Evolutionary conservation across 306 rosid genomes (phyloP).

Genomic region (Canavalia gladiata): DNA sequence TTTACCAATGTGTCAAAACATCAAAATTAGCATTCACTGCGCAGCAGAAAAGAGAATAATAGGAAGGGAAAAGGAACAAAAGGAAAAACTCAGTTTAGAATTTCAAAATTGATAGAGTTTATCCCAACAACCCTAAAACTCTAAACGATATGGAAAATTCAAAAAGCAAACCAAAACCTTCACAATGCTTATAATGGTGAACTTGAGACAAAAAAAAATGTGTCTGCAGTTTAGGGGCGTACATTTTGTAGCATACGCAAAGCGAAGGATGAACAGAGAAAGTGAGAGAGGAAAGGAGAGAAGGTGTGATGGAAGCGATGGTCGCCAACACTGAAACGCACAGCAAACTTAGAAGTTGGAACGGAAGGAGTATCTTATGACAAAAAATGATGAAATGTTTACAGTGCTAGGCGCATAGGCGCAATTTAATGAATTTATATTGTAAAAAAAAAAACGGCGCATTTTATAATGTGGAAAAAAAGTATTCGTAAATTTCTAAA

Average conservation of each 20-base stretch:
- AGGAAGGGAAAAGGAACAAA: background rate
- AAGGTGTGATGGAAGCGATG: background rate
- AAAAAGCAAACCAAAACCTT: background rate
- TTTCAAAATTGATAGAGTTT: conserved; percentile 8
- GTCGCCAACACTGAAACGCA: background rate
- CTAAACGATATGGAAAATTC: background rate
- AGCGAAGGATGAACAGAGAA: background rate
- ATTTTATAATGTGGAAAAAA: no score
- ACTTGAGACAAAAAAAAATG: background rate
- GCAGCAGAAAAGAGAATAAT: background rate
- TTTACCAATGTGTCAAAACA: conserved; percentile 18
- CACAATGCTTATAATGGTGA: background rate
- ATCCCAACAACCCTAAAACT: conserved; percentile 10
- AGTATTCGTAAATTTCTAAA: no score
- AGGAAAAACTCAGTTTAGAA: conserved; percentile 7
- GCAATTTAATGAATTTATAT: no score
- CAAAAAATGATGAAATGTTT: background rate
- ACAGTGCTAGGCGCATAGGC: no score
- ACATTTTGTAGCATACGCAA: background rate
- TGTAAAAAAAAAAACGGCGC: no score
- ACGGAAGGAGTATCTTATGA: background rate
- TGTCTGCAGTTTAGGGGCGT: background rate
- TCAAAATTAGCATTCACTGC: background rate
- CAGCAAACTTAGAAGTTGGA: background rate
- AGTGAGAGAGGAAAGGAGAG: conserved; percentile 8